Percentiles rank a stretch among this genome's conserved stretches.
Conservation (phyloP, 1,284 basidiomycete genomes). For the Rhodotorula glutinis region DNA sequence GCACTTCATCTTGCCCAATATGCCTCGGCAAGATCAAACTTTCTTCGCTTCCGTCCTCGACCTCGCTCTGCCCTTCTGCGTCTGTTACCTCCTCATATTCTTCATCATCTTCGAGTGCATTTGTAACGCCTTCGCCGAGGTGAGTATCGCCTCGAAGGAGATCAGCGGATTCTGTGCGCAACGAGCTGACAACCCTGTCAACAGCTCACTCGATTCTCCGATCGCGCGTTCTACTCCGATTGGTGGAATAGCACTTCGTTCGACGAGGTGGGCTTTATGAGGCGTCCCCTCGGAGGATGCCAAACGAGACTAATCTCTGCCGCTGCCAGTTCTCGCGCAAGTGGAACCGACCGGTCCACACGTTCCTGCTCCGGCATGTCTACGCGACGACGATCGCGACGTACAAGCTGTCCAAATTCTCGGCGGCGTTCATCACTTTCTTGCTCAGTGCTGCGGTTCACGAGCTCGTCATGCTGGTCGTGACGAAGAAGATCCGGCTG, state of each 20-base stretch:
- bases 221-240: slow-evolving; percentile 6
- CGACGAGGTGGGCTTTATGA: slow-evolving; percentile 72
- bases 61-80: slow-evolving; percentile 84
- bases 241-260: slow-evolving; percentile 93
- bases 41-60: slow-evolving; percentile 76
- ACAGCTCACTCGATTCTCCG: slow-evolving; percentile 8
- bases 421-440: slow-evolving; percentile 89
- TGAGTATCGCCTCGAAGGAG: slow-evolving; percentile 64
- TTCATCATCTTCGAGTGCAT: slow-evolving; percentile 55
- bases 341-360: slow-evolving; percentile 87
- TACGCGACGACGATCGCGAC: slow-evolving; percentile 70
- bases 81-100: slow-evolving; percentile 63
- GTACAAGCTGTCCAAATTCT: slow-evolving; percentile 67
- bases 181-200: slow-evolving; percentile 19
- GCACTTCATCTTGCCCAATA: slow-evolving; percentile 69
- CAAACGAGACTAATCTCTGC: too few species aligned
- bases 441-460: slow-evolving; percentile 67
- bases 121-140: slow-evolving; percentile 89
- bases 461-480: slow-evolving; percentile 84
- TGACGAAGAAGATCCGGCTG: slow-evolving; percentile 80
- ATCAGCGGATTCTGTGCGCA: neutral
- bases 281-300: too few species aligned
- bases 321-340: slow-evolving; percentile 73
- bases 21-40: slow-evolving; percentile 59
- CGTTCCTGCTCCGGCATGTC: slow-evolving; percentile 89